A percentile compares a stretch with the other conserved stretches of the same genome.
phyloP scores from a whole-genome alignment of 495 filamentous ascomycete species.

The Talaromyces nanjingensis region DNA sequence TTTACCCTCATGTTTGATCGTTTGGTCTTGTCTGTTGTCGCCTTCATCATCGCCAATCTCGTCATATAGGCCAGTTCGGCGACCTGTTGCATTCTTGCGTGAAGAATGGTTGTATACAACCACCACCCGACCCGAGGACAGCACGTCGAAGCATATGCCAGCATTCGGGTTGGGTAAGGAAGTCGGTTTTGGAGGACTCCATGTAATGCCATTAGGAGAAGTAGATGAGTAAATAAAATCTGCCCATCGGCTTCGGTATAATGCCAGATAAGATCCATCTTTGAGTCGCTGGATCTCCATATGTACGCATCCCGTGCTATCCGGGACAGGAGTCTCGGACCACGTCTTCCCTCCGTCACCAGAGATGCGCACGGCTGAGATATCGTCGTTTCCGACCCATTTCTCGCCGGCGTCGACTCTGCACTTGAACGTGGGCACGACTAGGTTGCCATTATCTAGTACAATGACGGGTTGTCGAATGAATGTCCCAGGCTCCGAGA shows the following conservation, averaged over 20 bases:
- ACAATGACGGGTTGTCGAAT: neutral
- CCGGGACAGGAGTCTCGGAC: neutral
- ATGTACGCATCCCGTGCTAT: neutral
- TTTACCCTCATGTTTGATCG: neutral
- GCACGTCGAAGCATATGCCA: neutral
- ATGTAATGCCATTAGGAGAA: neutral
- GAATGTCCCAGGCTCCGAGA: neutral
- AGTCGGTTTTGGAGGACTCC: neutral
- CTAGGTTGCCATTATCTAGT: neutral
- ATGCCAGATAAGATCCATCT: neutral
- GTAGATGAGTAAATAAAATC: neutral
- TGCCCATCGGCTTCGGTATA: neutral
- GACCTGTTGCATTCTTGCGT: neutral
- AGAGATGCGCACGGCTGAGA: neutral
- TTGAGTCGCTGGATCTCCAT: neutral
- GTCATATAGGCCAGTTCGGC: neutral
- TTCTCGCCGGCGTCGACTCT: neutral
- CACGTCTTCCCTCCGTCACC: neutral
- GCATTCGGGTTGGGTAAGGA: neutral
- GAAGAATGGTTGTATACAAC: neutral
- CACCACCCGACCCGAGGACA: neutral
- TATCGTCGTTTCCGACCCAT: neutral
- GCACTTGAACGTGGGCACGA: neutral
- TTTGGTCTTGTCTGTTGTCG: neutral
- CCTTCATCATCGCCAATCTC: neutral